Conservation (phyloP, 139 green algal species). For the Picochlorum sp. region DNA sequence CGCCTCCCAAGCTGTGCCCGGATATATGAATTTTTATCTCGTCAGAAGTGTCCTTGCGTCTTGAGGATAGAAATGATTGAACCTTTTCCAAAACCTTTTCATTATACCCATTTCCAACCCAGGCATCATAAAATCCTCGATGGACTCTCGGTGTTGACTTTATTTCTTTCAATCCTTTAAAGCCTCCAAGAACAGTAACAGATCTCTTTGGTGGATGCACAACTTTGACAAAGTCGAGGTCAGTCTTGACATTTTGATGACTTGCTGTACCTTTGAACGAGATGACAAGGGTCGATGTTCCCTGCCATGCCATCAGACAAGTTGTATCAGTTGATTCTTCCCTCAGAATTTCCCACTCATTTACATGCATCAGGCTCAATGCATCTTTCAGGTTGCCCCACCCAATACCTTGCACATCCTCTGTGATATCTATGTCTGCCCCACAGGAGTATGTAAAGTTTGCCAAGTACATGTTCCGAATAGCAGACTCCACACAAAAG, state of each 20-base stretch:
- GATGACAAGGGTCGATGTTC: conserved; percentile 19
- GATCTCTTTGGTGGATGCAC: conserved; percentile 5
- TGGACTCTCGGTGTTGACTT: neutral
- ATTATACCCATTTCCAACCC: neutral
- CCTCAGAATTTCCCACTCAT: conserved; percentile 24
- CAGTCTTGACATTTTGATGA: conserved; percentile 33
- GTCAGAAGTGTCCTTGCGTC: neutral
- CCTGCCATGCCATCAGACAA: conserved; percentile 32
- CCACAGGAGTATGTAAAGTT: conserved; percentile 34
- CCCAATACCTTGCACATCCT: neutral
- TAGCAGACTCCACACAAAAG: conserved; percentile 54
- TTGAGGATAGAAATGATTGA: neutral
- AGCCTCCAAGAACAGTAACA: neutral
- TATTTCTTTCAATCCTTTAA: neutral
- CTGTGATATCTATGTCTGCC: neutral
- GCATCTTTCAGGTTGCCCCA: conserved; percentile 2
- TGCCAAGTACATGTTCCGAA: conserved; percentile 53
- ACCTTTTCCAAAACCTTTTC: conserved; percentile 2
- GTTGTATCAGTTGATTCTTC: conserved; percentile 26
- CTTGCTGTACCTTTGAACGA: conserved; percentile 31
- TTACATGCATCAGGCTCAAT: conserved; percentile 11
- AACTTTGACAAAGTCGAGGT: conserved; percentile 22
- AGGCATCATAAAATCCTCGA: conserved; percentile 18
- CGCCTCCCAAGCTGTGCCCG: conserved; percentile 40
- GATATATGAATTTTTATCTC: conserved; percentile 7